These are phyloP conservation scores for Nematodospora anomalae DNA, from an alignment of 1,139 yeast species.

Conservation along the genomic window DNA sequence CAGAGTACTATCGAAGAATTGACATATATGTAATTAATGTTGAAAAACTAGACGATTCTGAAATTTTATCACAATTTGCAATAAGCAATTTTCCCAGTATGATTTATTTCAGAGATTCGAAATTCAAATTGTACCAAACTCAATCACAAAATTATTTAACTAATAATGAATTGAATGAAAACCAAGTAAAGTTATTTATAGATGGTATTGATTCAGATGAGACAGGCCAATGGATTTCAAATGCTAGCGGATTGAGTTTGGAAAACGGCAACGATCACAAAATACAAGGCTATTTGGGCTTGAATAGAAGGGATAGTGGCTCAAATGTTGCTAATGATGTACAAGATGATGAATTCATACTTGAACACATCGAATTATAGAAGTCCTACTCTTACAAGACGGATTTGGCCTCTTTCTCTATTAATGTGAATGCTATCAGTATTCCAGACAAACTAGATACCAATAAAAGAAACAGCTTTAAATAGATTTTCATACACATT, in stretches of 20 bases:
- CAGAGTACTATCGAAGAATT: constrained; percentile 17
- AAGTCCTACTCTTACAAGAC: too few relatives aligned
- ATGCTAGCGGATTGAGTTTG: background rate
- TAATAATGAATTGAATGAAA: constrained; percentile 22
- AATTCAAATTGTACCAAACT: constrained; percentile 29
- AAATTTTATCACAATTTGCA: constrained; percentile 23
- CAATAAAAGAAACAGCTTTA: too few relatives aligned
- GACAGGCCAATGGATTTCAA: constrained; percentile 22
- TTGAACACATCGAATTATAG: constrained; percentile 16
- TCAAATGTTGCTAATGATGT: constrained; percentile 4
- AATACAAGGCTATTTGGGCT: constrained; percentile 4
- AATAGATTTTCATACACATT: too few relatives aligned
- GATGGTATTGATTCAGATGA: constrained; percentile 17
- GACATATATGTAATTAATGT: constrained; percentile 30
- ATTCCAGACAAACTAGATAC: too few relatives aligned
- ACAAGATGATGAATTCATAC: constrained; percentile 11
- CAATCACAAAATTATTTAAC: constrained; percentile 25
- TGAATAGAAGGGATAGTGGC: constrained; percentile 6
- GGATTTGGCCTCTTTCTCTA: too few relatives aligned
- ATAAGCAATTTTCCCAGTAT: constrained; percentile 39
- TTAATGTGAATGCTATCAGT: too few relatives aligned
- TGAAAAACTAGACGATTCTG: constrained; percentile 21
- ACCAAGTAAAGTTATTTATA: constrained; percentile 23
- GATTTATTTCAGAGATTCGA: constrained; percentile 23
- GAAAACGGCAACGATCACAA: constrained; percentile 15